Percentiles rank a stretch among this genome's conserved stretches.
These are phyloP conservation scores for Fusarium luffae DNA, from an alignment of 2,329 filamentous ascomycete genomes.

Conservation along the genomic window DNA sequence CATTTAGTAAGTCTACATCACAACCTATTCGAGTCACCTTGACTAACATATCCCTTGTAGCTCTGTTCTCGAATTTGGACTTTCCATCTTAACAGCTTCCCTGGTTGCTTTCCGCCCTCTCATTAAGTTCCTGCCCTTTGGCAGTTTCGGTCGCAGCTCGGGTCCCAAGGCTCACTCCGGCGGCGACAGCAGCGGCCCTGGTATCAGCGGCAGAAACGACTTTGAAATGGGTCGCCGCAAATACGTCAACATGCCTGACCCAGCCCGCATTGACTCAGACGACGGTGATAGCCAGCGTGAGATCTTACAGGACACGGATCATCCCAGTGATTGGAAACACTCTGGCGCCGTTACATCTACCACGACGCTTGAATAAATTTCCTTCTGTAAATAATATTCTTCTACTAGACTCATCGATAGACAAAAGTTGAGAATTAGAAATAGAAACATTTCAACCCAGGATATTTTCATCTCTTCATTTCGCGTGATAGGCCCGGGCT, in stretches of 20 bases:
- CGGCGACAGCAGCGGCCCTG: background rate
- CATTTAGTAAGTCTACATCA: background rate
- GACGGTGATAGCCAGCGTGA: slow-evolving; percentile 5
- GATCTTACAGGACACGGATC: background rate
- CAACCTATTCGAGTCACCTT: accelerated
- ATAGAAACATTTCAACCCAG: background rate
- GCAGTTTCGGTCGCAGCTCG: background rate
- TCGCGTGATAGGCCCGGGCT: background rate
- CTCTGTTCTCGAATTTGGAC: slow-evolving; percentile 5
- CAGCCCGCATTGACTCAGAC: background rate
- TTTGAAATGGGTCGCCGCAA: slow-evolving; percentile 1
- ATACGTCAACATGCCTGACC: slow-evolving; percentile 4
- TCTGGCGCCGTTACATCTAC: background rate
- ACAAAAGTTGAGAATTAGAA: background rate
- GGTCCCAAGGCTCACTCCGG: background rate
- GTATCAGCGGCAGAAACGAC: background rate
- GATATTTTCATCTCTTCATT: background rate
- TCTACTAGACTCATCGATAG: background rate
- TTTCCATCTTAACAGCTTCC: slow-evolving; percentile 2
- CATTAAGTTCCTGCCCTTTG: slow-evolving; percentile 7
- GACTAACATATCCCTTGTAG: background rate
- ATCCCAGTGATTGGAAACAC: background rate
- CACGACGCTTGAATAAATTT: background rate
- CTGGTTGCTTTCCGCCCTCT: slow-evolving; percentile 4
- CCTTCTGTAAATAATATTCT: background rate